Evolutionary conservation across 2,329 filamentous ascomycete genomes (phyloP).

Genomic region (Mollisiaceae sp.): DNA sequence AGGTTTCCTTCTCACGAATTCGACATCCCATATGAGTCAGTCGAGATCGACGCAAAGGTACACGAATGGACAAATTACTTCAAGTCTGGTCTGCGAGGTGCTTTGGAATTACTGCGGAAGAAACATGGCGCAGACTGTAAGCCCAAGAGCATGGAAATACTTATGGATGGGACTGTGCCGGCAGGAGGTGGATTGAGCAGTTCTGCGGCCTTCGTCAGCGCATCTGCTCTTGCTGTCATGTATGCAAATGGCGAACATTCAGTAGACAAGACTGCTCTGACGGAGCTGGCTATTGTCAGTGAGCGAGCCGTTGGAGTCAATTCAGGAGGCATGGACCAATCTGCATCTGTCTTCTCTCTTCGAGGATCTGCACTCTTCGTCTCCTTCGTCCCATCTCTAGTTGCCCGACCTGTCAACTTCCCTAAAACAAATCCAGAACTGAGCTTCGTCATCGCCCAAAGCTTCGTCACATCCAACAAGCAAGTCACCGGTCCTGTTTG

Average conservation of each 20-base stretch:
- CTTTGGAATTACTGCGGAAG: slow-evolving; percentile 76
- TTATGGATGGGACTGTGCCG: slow-evolving; percentile 91
- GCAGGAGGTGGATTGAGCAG: slow-evolving; percentile 91
- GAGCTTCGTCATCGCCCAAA: slow-evolving; percentile 92
- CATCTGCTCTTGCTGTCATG: slow-evolving; percentile 87
- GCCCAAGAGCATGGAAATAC: slow-evolving; percentile 80
- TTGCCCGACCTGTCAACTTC: slow-evolving; percentile 78
- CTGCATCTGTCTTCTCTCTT: slow-evolving; percentile 91
- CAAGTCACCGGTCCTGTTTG: slow-evolving; percentile 90
- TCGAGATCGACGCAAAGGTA: slow-evolving; percentile 83
- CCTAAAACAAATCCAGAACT: slow-evolving; percentile 82
- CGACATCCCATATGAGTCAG: slow-evolving; percentile 64
- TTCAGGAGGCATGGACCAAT: slow-evolving; percentile 97
- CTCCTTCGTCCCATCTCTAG: slow-evolving; percentile 81
- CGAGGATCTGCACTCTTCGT: slow-evolving; percentile 88
- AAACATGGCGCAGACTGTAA: slow-evolving; percentile 64
- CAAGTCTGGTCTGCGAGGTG: slow-evolving; percentile 86
- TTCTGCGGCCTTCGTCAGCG: slow-evolving; percentile 91
- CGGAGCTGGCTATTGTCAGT: slow-evolving; percentile 91
- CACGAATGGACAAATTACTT: slow-evolving; percentile 99
- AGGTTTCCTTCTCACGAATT: slow-evolving; percentile 82
- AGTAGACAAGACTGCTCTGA: slow-evolving; percentile 89
- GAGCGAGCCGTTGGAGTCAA: slow-evolving; percentile 96
- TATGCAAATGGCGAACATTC: slow-evolving; percentile 78
- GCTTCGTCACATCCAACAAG: slow-evolving; percentile 93